These are phyloP conservation scores for Rhypophila decipiens DNA, from an alignment of 495 filamentous ascomycete species.

Conservation along the genomic window DNA sequence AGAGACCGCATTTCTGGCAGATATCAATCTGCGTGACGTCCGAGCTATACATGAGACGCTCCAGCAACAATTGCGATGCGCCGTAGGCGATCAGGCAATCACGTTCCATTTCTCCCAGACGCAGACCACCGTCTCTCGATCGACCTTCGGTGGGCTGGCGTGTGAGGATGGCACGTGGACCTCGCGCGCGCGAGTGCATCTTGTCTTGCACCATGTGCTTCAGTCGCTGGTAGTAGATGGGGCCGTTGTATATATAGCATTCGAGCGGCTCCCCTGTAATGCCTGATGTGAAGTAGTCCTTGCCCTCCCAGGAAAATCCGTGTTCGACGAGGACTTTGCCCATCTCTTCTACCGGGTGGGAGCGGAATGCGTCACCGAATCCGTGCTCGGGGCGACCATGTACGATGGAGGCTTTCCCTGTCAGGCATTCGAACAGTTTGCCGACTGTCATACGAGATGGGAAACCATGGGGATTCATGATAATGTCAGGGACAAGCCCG, in stretches of 20 bases:
- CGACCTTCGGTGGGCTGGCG: conserved; percentile 96
- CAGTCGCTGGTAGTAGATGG: conserved; percentile 98
- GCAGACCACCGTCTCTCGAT: conserved; percentile 83
- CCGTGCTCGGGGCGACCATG: conserved; percentile 65
- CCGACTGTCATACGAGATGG: conserved; percentile 99
- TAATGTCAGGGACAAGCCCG: conserved; percentile 90
- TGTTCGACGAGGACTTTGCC: conserved; percentile 73
- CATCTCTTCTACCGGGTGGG: conserved; percentile 86
- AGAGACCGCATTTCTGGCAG: conserved; percentile 85
- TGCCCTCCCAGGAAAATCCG: conserved; percentile 92
- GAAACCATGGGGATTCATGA: conserved; percentile 99
- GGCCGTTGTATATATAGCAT: conserved; percentile 96
- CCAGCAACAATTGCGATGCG: conserved; percentile 82
- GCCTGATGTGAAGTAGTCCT: conserved; percentile 90
- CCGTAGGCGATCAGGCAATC: conserved; percentile 97
- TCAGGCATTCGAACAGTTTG: conserved; percentile 91
- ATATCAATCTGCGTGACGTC: conserved; percentile 89
- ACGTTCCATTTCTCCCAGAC: conserved; percentile 97
- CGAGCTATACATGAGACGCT: conserved; percentile 88
- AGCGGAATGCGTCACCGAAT: conserved; percentile 94
- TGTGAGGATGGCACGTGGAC: conserved; percentile 84
- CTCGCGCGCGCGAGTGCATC: conserved; percentile 92
- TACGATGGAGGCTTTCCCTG: conserved; percentile 88
- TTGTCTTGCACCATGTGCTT: conserved; percentile 99
- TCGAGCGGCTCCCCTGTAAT: conserved; percentile 92